Evolutionary conservation across 2,329 filamentous ascomycete genomes (phyloP), one percentile per base, ranked within the genome.

Genomic region (Cladosporium sp.): DNA sequence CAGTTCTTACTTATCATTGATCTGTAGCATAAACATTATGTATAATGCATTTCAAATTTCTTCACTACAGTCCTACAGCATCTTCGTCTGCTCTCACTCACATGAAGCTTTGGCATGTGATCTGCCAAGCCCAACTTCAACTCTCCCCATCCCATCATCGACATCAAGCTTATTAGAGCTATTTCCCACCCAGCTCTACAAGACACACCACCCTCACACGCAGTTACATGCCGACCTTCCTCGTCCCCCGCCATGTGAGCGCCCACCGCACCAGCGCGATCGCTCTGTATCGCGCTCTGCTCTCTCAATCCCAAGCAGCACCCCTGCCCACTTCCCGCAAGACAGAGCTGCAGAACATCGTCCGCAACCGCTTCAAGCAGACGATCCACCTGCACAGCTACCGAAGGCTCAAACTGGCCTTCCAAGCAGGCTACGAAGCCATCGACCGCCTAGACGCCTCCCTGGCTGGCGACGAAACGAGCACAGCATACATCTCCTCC

Each of bases 281-380:
- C 56, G 84, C 86, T 44, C 80, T 92, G 43, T 91, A 85, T 70
- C 79, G 84, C 55, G 82, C 85, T 30, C 79, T 92, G 50, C 70
- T 89, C 47, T 75, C 75, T 55, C 77, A 81, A 68, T 81, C 76
- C 52, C 42, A 38, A 32, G 51, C 53, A 18, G 43, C 55, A 20
- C 51, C 54, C 22, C 38, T 43, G 34, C 47, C 19, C 42, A 38
- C 19, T 39, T 42, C 51, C 47, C 47, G 49, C n/a, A 37, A 61
- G 51, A 68, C 75, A 51, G 79, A 80, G 0, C 68, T 89, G 48
- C 70, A 72, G 45, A 74, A 79, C 50, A 70, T 86, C 4, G 71
- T 89, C 40, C 78, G 76, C 51, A 80, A 78, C 56, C 75, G 78
- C 51, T 90, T 91, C 65, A 73, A 69, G 44, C 75, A 77, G 51